A percentile compares a stretch with the other conserved stretches of the same genome.
phyloP scores from a whole-genome alignment of 306 rosid species.

The Begonia masoniana region DNA sequence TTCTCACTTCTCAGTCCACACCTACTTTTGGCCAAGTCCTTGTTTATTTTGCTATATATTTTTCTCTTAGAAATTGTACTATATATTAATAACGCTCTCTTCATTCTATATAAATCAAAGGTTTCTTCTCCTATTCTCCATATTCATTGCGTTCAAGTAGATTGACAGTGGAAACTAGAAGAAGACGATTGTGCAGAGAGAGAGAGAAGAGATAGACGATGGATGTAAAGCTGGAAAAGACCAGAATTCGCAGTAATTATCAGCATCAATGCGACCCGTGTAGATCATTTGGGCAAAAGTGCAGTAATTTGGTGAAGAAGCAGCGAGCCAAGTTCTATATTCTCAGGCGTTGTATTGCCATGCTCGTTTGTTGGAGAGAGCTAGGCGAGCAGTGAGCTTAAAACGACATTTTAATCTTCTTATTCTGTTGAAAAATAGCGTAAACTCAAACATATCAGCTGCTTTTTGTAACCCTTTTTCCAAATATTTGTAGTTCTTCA shows the following conservation, averaged over 20 bases:
- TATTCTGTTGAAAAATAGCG: no score
- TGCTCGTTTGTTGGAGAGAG: conserved; percentile 14
- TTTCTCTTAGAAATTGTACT: no score
- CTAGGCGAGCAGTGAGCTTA: conserved; percentile 7
- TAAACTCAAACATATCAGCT: no score
- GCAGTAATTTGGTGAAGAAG: conserved; percentile 13
- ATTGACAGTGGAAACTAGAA: background rate
- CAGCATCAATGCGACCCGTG: background rate
- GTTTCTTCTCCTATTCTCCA: background rate
- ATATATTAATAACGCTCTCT: background rate
- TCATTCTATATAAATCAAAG: background rate
- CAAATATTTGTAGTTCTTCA: no score
- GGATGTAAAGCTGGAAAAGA: background rate
- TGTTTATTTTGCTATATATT: no score
- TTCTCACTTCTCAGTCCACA: background rate
- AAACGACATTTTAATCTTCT: no score
- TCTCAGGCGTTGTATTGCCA: conserved; percentile 15
- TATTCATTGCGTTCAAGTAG: no score
- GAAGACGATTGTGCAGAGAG: background rate
- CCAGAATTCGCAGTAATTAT: background rate
- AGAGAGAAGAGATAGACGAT: background rate
- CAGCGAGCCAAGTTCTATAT: conserved; percentile 16
- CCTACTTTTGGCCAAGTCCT: background rate
- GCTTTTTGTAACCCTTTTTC: no score
- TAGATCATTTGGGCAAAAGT: conserved; percentile 1